Conservation (phyloP, 148 eudicot species). For the Cornus kousa region DNA sequence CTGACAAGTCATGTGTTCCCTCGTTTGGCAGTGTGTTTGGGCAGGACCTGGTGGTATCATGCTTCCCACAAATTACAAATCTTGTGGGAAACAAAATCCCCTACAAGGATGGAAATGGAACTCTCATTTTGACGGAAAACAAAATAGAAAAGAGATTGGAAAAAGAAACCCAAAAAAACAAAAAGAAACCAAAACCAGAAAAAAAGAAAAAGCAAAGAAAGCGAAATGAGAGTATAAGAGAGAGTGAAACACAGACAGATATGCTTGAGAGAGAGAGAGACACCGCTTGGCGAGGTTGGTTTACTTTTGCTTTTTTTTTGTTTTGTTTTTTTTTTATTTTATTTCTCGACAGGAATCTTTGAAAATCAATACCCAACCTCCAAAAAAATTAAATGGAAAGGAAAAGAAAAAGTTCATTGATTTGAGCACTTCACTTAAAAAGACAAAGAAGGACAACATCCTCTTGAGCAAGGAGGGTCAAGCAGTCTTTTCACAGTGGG, state of each 20-base stretch:
- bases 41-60: not conserved
- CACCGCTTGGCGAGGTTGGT: conserved; percentile 16
- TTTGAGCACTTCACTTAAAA: not conserved
- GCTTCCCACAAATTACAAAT: not conserved
- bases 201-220: conserved; percentile 23
- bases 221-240: conserved; percentile 20
- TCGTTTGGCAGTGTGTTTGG: no score
- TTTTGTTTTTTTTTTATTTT: no score
- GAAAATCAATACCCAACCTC: conserved; percentile 20
- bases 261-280: conserved; percentile 15
- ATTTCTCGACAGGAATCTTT: conserved; percentile 45
- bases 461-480: not conserved
- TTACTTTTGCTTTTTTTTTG: conserved; percentile 27
- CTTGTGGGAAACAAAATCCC: no score
- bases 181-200: not conserved
- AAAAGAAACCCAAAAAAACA: no score
- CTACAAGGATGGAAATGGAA: not conserved
- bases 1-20: no score
- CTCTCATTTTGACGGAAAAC: conserved; percentile 13
- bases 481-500: conserved; percentile 10
- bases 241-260: not conserved
- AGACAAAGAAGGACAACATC: not conserved
- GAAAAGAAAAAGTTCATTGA: not conserved
- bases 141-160: not conserved
- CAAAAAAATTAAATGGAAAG: not conserved